Percentiles rank a stretch among this genome's conserved stretches.
Evolutionary conservation across 805 yeast genomes (phyloP).

Genomic region (Kuraishia borneana): DNA sequence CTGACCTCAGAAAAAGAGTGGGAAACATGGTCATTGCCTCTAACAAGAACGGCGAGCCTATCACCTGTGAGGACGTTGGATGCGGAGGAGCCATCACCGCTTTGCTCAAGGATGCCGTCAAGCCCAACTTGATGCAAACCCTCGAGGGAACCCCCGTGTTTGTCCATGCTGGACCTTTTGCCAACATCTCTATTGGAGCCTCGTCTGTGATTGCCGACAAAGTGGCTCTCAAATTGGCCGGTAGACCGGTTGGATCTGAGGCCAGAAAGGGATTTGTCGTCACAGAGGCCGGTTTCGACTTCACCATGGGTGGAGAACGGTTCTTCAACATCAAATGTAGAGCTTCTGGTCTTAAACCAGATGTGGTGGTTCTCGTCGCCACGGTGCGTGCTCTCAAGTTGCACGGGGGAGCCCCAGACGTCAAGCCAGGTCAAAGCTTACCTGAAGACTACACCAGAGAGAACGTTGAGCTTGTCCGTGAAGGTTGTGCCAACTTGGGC

Average conservation of each 20-base stretch:
- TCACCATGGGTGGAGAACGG: slow-evolving; percentile 89
- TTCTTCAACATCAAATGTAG: slow-evolving; percentile 76
- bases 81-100: slow-evolving; percentile 85
- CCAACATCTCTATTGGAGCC: slow-evolving; percentile 81
- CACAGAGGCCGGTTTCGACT: slow-evolving; percentile 84
- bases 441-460: slow-evolving; percentile 76
- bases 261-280: slow-evolving; percentile 57
- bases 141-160: slow-evolving; percentile 82
- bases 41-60: slow-evolving; percentile 55
- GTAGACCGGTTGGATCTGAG: slow-evolving; percentile 3
- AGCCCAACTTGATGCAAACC: slow-evolving; percentile 82
- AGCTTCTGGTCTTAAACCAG: slow-evolving; percentile 70
- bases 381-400: slow-evolving; percentile 80
- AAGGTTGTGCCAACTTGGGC: slow-evolving; percentile 79
- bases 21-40: slow-evolving; percentile 71
- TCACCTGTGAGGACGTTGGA: slow-evolving; percentile 77
- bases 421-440: slow-evolving; percentile 82
- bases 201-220: slow-evolving; percentile 75
- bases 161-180: slow-evolving; percentile 85
- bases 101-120: slow-evolving; percentile 67
- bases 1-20: slow-evolving; percentile 64
- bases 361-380: slow-evolving; percentile 71
- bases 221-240: slow-evolving; percentile 60
- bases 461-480: slow-evolving; percentile 63
- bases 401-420: slow-evolving; percentile 97